Conservation (phyloP, 1,284 basidiomycete genomes). For the Cryptococcus depauperatus region DNA sequence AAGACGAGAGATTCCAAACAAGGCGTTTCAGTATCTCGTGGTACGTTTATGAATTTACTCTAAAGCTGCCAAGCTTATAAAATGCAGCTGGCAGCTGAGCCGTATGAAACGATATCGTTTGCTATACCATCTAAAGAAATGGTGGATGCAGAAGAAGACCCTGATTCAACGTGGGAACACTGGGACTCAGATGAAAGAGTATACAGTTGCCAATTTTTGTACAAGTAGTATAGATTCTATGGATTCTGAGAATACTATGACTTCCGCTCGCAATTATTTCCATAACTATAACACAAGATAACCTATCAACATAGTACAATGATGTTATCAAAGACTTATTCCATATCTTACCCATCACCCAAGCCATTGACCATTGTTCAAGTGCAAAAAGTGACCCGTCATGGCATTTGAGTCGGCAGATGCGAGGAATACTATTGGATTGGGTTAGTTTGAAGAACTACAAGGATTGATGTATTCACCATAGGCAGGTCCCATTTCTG, state of each 20-base stretch:
- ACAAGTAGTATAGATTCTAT: too few relatives aligned
- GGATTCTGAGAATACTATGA: too few relatives aligned
- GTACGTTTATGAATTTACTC: slow-evolving; percentile 51
- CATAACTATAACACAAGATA: too few relatives aligned
- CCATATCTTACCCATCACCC: too few relatives aligned
- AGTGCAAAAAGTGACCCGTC: slow-evolving; percentile 31
- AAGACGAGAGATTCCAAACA: slow-evolving; percentile 86
- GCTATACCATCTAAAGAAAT: slow-evolving; percentile 96
- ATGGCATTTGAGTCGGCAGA: slow-evolving; percentile 34
- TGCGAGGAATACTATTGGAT: slow-evolving; percentile 26
- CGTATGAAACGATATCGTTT: slow-evolving; percentile 98
- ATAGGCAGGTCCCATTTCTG: slow-evolving; percentile 53
- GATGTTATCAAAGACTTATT: too few relatives aligned
- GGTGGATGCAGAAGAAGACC: slow-evolving; percentile 68
- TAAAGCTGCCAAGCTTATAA: background rate
- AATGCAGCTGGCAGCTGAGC: slow-evolving; percentile 85
- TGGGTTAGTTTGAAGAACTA: too few relatives aligned
- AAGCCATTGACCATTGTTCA: slow-evolving; percentile 40
- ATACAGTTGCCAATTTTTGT: slow-evolving; percentile 92
- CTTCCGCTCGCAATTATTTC: too few relatives aligned
- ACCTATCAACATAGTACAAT: too few relatives aligned
- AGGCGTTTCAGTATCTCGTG: slow-evolving; percentile 93
- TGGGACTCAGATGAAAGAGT: slow-evolving; percentile 96
- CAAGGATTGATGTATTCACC: too few relatives aligned
- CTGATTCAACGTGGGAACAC: slow-evolving; percentile 88